phyloP scores from a whole-genome alignment of 106 monocot species.

The Vanilla planifolia region DNA sequence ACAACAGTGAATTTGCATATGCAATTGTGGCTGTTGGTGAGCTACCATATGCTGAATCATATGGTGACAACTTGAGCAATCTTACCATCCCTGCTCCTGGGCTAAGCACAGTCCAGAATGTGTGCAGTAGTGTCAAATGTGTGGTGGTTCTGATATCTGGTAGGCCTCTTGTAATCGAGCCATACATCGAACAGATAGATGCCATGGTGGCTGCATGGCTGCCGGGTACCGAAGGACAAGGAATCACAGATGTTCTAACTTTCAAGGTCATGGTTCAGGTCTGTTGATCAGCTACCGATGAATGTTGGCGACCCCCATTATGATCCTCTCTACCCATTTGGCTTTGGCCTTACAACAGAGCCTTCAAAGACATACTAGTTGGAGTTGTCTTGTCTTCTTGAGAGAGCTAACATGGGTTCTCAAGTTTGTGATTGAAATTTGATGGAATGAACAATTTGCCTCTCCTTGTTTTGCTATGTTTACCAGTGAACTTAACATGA shows the following conservation, averaged over 20 bases:
- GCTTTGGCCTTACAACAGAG: conserved; percentile 40
- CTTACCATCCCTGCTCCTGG: conserved; percentile 42
- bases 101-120: conserved; percentile 25
- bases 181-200: conserved; percentile 29
- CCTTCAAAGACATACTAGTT: background rate
- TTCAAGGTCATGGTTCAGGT: conserved; percentile 43
- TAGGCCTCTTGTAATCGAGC: conserved; percentile 46
- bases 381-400: no score
- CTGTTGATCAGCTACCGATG: conserved; percentile 52
- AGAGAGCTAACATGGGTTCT: no score
- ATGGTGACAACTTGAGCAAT: conserved; percentile 44
- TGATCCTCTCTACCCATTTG: conserved; percentile 43
- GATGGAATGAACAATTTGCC: no score
- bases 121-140: conserved; percentile 33
- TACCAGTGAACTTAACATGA: no score
- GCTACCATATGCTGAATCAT: conserved; percentile 42
- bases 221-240: conserved; percentile 46
- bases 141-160: conserved; percentile 38
- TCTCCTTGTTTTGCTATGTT: no score
- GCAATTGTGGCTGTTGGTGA: conserved; percentile 52
- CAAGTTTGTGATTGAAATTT: no score
- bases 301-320: conserved; percentile 41
- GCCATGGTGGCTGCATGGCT: conserved; percentile 58
- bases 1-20: conserved; percentile 31
- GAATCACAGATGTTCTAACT: conserved; percentile 44